These are phyloP conservation scores for Arthrobotrys pseudoclavata DNA, from an alignment of 2,329 filamentous ascomycete genomes.

Conservation along the genomic window DNA sequence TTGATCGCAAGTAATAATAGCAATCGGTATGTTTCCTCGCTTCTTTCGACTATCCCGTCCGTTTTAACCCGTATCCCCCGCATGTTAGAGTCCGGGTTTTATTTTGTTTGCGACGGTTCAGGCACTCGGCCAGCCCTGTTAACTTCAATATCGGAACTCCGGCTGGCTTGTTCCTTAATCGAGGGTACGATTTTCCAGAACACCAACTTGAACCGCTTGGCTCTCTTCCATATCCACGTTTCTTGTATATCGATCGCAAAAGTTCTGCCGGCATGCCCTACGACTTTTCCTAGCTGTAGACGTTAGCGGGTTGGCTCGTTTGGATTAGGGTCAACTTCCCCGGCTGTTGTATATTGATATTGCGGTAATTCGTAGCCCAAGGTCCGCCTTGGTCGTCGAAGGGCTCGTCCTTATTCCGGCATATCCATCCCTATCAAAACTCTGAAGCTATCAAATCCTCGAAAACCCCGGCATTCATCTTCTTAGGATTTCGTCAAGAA, in stretches of 20 bases:
- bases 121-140: conserved; percentile 54
- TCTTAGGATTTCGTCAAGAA: conserved; percentile 39
- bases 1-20: conserved; percentile 38
- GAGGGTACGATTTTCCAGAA: conserved; percentile 58
- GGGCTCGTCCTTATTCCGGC: conserved; percentile 36
- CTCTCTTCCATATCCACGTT: conserved; percentile 54
- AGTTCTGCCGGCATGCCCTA: conserved; percentile 51
- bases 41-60: conserved; percentile 33
- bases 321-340: conserved; percentile 37
- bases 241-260: conserved; percentile 44
- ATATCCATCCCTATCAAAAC: conserved; percentile 33
- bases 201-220: conserved; percentile 43
- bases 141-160: conserved; percentile 53
- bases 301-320: conserved; percentile 37
- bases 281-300: conserved; percentile 45
- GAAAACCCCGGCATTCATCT: conserved; percentile 40
- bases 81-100: conserved; percentile 46
- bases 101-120: conserved; percentile 43
- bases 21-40: conserved; percentile 42
- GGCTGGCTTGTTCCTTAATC: conserved; percentile 58
- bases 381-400: conserved; percentile 52
- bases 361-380: conserved; percentile 50
- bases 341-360: conserved; percentile 29
- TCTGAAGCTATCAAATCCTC: conserved; percentile 43
- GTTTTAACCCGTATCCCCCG: conserved; percentile 42